Conservation (phyloP, 192 early-diverging fungal species). For the Dispira parvispora region DNA sequence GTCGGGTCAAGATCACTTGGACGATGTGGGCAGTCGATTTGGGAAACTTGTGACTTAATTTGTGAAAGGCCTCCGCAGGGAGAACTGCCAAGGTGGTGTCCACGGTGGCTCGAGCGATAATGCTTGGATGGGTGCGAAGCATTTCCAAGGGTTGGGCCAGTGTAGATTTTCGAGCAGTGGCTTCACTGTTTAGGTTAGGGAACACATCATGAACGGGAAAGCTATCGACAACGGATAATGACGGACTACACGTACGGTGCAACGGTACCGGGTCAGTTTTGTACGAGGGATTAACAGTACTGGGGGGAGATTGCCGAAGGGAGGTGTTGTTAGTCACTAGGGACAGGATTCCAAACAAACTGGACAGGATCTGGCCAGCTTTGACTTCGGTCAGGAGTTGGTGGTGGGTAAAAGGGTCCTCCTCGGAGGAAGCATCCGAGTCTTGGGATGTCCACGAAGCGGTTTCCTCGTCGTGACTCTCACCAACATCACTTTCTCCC, state of each 20-base stretch:
- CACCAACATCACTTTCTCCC: conserved; percentile 18
- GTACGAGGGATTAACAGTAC: conserved; percentile 1
- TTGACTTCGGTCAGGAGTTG: conserved; percentile 74
- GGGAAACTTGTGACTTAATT: conserved; percentile 78
- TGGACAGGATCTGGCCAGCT: conserved; percentile 80
- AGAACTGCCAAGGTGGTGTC: conserved; percentile 89
- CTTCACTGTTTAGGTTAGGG: background rate
- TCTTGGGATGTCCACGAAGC: conserved; percentile 2
- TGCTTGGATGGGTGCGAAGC: conserved; percentile 37
- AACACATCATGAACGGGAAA: background rate
- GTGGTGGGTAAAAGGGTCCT: conserved; percentile 32
- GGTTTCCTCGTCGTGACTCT: conserved; percentile 21
- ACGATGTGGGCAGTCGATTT: conserved; percentile 86
- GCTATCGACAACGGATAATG: background rate
- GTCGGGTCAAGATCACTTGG: conserved; percentile 87
- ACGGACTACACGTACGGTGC: too few relatives aligned
- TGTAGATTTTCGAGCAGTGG: background rate
- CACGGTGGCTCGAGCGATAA: conserved; percentile 65
- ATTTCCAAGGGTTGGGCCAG: background rate
- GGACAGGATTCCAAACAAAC: conserved; percentile 80
- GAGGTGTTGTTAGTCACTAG: conserved; percentile 70
- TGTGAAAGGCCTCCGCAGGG: conserved; percentile 81
- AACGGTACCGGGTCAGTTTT: background rate
- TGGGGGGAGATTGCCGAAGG: conserved; percentile 18
- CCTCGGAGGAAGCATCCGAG: conserved; percentile 12